Conservation (phyloP, 2,329 filamentous ascomycete genomes). For the Hypoxylon sp. region DNA sequence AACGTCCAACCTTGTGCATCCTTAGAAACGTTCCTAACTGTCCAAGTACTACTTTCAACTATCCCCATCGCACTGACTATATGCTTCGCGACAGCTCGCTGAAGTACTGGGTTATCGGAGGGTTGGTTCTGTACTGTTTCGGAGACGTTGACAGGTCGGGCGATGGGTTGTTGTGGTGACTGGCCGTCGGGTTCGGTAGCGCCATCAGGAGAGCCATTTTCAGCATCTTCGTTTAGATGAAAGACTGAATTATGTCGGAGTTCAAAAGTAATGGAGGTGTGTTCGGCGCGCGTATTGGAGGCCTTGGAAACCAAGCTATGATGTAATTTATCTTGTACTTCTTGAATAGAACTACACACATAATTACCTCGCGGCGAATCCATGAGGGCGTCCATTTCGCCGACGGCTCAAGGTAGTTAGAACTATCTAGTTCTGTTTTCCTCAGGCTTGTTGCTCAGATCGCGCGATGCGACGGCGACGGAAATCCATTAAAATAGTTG, state of each 20-base stretch:
- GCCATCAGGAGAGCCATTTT: constrained; percentile 56
- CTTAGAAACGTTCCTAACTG: constrained; percentile 61
- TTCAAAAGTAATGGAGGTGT: constrained; percentile 64
- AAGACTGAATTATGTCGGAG: constrained; percentile 63
- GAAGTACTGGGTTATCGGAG: constrained; percentile 63
- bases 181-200: constrained; percentile 45
- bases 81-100: constrained; percentile 65
- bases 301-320: constrained; percentile 60
- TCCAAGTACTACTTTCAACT: constrained; percentile 67
- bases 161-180: constrained; percentile 48
- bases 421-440: neutral
- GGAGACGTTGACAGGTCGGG: constrained; percentile 60
- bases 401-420: neutral
- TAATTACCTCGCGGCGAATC: constrained; percentile 52
- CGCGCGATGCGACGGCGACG: constrained; percentile 23
- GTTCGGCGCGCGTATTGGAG: constrained; percentile 65
- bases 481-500: constrained; percentile 23
- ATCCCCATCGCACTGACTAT: constrained; percentile 62
- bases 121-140: constrained; percentile 67
- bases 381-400: constrained; percentile 53
- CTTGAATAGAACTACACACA: constrained; percentile 59
- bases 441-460: constrained; percentile 9
- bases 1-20: constrained; percentile 67
- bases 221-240: constrained; percentile 57
- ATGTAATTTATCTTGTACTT: constrained; percentile 64